Evolutionary conservation across 768 basidiomycete genomes (phyloP).

Genomic region (Suillus fuscotomentosus): DNA sequence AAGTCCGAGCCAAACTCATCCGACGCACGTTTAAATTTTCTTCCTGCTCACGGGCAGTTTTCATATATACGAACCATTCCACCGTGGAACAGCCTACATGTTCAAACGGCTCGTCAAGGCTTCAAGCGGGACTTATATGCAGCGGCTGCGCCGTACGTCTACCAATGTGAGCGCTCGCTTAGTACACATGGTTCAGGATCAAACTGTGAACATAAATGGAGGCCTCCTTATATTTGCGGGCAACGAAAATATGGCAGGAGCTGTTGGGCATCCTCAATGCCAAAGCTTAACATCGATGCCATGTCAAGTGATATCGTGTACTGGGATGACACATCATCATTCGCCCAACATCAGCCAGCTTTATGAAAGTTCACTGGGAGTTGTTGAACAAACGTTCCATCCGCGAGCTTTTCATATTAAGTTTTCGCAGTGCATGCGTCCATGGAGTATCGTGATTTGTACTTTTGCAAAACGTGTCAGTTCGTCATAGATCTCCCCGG

Average conservation of each 20-base stretch:
- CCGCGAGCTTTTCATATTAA: neutral
- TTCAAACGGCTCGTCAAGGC: neutral
- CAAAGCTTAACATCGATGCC: neutral
- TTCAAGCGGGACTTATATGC: neutral
- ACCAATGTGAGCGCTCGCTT: no score
- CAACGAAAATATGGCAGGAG: constrained; percentile 3
- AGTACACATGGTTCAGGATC: neutral
- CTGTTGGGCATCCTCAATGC: neutral
- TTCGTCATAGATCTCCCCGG: neutral
- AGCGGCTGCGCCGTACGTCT: no score
- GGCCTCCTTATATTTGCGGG: neutral
- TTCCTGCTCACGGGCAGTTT: neutral
- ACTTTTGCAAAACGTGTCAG: neutral
- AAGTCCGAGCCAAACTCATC: neutral
- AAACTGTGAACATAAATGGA: neutral
- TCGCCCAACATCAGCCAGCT: constrained; percentile 6
- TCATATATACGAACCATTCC: neutral
- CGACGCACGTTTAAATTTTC: neutral
- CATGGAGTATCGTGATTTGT: neutral
- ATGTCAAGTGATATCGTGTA: constrained; percentile 9
- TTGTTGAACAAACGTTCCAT: neutral
- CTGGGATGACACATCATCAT: constrained; percentile 8
- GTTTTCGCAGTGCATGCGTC: neutral
- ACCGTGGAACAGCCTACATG: neutral
- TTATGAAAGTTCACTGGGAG: neutral